Conservation (phyloP, 2,329 filamentous ascomycete species). For the Cercospora citrullina region DNA sequence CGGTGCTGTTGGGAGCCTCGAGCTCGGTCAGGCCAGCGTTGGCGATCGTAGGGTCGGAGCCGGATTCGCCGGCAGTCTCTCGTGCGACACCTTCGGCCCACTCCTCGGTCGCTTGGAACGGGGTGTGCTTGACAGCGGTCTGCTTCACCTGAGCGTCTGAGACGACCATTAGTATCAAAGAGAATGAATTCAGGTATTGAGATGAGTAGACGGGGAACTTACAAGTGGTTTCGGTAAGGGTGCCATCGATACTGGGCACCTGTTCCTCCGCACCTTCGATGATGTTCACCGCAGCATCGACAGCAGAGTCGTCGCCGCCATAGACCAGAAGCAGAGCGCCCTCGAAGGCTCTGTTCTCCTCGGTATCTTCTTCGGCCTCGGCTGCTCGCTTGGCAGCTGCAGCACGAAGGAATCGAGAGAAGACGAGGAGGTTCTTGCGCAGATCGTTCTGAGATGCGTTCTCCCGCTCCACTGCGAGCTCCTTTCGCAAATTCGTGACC, state of each 20-base stretch:
- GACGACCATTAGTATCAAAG: not conserved
- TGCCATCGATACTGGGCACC: conserved; percentile 64
- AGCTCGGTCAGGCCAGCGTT: conserved; percentile 70
- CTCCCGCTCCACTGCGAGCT: conserved; percentile 56
- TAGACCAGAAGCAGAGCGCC: conserved; percentile 77
- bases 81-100: conserved; percentile 52
- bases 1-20: conserved; percentile 46
- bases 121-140: conserved; percentile 48
- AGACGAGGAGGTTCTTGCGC: conserved; percentile 64
- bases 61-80: conserved; percentile 41
- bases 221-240: conserved; percentile 71
- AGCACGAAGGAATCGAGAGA: conserved; percentile 78
- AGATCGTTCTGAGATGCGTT: conserved; percentile 51
- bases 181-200: not conserved
- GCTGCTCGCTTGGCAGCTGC: conserved; percentile 72
- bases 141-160: conserved; percentile 43
- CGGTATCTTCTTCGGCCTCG: conserved; percentile 65
- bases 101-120: conserved; percentile 56
- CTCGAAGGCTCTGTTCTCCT: conserved; percentile 79
- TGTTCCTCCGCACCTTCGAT: conserved; percentile 70
- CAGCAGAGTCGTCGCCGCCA: conserved; percentile 71
- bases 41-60: conserved; percentile 66
- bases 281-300: conserved; percentile 73
- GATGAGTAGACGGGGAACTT: conserved; percentile 39
- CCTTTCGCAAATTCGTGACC: conserved; percentile 56